A percentile compares a stretch with the other conserved stretches of the same genome.
Evolutionary conservation across 2,329 filamentous ascomycete species (phyloP).

Genomic region (Nemania sp.): DNA sequence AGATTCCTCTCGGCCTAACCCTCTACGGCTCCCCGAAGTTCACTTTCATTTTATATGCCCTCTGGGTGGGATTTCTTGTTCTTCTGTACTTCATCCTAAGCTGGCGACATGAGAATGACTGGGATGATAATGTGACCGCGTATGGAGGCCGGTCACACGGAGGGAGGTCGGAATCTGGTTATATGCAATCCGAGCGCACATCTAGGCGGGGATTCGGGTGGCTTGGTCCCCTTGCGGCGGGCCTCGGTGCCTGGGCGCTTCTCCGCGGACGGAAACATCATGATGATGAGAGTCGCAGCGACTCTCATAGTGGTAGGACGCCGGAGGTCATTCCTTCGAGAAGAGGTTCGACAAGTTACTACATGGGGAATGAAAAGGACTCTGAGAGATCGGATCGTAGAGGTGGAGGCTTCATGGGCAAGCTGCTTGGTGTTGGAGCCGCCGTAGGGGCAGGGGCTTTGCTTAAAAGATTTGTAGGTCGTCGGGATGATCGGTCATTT

Average conservation of each 20-base stretch:
- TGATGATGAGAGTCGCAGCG: conserved; percentile 51
- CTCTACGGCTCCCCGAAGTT: conserved; percentile 90
- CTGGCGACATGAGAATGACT: conserved; percentile 71
- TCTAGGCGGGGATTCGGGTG: conserved; percentile 60
- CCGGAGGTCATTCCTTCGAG: conserved; percentile 66
- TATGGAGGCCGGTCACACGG: conserved; percentile 54
- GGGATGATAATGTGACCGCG: conserved; percentile 58
- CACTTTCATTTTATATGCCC: conserved; percentile 85
- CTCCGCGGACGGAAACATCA: conserved; percentile 60
- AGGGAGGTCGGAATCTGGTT: conserved; percentile 64
- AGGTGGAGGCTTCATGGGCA: conserved; percentile 67
- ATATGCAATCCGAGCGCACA: conserved; percentile 49
- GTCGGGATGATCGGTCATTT: conserved; percentile 58
- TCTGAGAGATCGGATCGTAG: conserved; percentile 60
- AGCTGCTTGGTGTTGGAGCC: conserved; percentile 70
- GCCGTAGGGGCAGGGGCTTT: conserved; percentile 72
- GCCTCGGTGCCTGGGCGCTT: conserved; percentile 62
- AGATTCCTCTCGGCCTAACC: conserved; percentile 89
- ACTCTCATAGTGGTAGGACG: conserved; percentile 51
- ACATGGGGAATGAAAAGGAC: conserved; percentile 73
- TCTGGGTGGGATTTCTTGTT: conserved; percentile 81
- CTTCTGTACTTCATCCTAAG: conserved; percentile 83
- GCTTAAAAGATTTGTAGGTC: conserved; percentile 68
- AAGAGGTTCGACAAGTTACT: conserved; percentile 69
- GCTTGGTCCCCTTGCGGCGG: conserved; percentile 66